A percentile compares a stretch with the other conserved stretches of the same genome.
Conservation (phyloP, 768 basidiomycete genomes). For the Suillus clintonianus region DNA sequence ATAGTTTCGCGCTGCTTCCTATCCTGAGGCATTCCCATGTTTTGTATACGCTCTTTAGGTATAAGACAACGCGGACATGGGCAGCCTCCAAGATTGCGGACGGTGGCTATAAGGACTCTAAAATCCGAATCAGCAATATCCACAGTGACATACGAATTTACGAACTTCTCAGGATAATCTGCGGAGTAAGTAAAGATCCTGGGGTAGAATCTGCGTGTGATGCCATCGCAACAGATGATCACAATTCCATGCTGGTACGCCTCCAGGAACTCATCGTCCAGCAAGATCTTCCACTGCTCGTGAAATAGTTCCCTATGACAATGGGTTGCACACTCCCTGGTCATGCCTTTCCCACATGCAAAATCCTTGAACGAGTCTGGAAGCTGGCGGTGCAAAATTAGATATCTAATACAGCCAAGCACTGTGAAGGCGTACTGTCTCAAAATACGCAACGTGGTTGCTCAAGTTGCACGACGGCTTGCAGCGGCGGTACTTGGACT, state of each 20-base stretch:
- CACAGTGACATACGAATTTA: too few species aligned
- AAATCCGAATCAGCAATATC: too few species aligned
- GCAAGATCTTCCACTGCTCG: conserved; percentile 7
- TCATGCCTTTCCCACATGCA: neutral
- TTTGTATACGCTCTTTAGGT: too few species aligned
- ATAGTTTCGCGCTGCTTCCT: too few species aligned
- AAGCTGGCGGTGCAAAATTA: neutral
- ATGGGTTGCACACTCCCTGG: conserved; percentile 7
- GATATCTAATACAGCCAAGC: too few species aligned
- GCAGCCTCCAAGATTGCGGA: neutral
- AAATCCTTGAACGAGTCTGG: conserved; percentile 12
- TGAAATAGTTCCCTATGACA: conserved; percentile 13
- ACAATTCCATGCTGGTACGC: conserved; percentile 16
- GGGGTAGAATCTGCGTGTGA: conserved; percentile 13
- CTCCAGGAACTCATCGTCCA: conserved; percentile 16
- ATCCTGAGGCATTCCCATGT: too few species aligned
- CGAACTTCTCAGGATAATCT: conserved; percentile 11
- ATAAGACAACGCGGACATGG: too few species aligned
- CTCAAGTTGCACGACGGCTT: conserved; percentile 14
- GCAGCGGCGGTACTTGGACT: conserved; percentile 23
- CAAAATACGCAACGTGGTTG: conserved; percentile 15
- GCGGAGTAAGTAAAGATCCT: conserved; percentile 19
- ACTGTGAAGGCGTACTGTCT: neutral
- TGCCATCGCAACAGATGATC: conserved; percentile 10
- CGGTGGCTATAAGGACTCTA: too few species aligned